Conservation (phyloP, 2,329 filamentous ascomycete genomes). For the Phaeosphaeriaceae sp. region DNA sequence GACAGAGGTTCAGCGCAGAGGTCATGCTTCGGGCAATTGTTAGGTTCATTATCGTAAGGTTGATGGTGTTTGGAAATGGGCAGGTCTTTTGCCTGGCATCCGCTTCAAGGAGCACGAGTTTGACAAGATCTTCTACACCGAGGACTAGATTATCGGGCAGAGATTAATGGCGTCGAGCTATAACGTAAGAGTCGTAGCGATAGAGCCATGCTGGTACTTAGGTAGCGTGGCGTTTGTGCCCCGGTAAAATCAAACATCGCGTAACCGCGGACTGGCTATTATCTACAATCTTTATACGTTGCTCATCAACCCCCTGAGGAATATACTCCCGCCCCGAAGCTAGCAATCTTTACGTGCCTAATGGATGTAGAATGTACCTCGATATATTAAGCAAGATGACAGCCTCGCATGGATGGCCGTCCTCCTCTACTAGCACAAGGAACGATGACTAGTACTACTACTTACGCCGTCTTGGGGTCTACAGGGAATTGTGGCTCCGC, state of each 20-base stretch:
- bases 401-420: not conserved
- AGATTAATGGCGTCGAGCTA: not conserved
- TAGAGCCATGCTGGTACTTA: not conserved
- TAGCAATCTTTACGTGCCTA: too few species aligned
- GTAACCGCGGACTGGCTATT: too few species aligned
- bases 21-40: conserved; percentile 9
- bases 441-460: conserved; percentile 1
- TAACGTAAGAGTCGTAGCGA: not conserved
- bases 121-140: conserved; percentile 1
- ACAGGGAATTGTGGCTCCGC: conserved; percentile 56
- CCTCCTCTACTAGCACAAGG: not conserved
- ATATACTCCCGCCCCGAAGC: too few species aligned
- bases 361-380: too few species aligned
- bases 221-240: not conserved
- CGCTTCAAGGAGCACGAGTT: conserved; percentile 17
- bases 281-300: too few species aligned
- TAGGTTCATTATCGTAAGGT: conserved; percentile 6
- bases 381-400: not conserved
- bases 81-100: conserved; percentile 6
- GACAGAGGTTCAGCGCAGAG: conserved; percentile 4
- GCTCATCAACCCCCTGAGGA: too few species aligned
- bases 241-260: not conserved
- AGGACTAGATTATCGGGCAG: not conserved
- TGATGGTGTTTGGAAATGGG: conserved; percentile 12
- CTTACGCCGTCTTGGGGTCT: conserved; percentile 17